Base-by-base conservation (phyloP, 129 eudicot genomes). In the Pulicaria dysenterica region DNA sequence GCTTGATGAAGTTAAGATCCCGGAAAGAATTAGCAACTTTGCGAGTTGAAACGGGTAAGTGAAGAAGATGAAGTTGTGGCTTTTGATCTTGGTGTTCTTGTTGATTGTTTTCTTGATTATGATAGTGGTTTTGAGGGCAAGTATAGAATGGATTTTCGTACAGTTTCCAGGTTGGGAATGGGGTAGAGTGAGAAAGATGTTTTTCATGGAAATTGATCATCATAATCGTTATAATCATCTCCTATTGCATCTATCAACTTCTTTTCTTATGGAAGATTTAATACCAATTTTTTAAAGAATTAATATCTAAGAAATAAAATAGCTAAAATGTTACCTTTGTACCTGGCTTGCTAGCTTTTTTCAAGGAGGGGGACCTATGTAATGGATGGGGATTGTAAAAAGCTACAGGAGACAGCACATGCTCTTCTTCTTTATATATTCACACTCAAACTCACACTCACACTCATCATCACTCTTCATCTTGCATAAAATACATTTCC, bases 71-170 rank as follows among this genome's bases (percentile, higher is more conserved):
- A 62, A 83, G 77, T 38, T 74, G 84, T 67, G 75, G 80, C n/a
- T 43, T 80, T 4, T 81, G 61, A 41, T 54, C 69, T 36, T 24
- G 47, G 7, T 77, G 67, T 43, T 47, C 42, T 49, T 14, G 31
- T 9, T 70, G 49, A 43, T 64, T 56, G 8, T 61, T 67, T 11
- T 77, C 66, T 13, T 79, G 75, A 8, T 67, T 73, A 24, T 72
- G 77, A 41, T 75, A 63, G 40, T 73, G 80, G 50, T 42, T 78
- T 51, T 76, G 75, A 58, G 63, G 83, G 41, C 80, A 70, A 50
- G 48, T 85, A 65, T 83, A 92, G 79, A 75, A 85, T 39, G 98
- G 98, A 69, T 92, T 92, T 67, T 92, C 96, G 75, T 92, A 92
- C 56, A 92, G 68, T 69, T 92, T 92, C 98, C 98, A 92, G 83